Evolutionary conservation across 352 stramenopile genomes (phyloP).

Genomic region (Globisporangium alternatum): DNA sequence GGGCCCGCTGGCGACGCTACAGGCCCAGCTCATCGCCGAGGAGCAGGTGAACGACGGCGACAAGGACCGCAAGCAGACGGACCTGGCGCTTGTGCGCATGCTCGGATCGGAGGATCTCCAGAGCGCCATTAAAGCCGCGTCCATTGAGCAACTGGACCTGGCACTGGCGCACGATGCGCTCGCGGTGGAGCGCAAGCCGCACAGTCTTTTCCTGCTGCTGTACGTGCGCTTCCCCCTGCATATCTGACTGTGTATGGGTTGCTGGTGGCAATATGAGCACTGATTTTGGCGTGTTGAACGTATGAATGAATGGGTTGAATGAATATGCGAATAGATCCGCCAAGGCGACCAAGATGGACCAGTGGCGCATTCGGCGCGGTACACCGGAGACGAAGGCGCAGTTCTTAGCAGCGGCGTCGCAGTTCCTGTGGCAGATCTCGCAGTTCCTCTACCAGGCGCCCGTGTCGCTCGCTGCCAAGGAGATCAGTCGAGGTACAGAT

Average conservation of each 20-base stretch:
- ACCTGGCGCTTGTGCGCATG: conserved; percentile 38
- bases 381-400: conserved; percentile 22
- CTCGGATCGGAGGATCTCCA: conserved; percentile 47
- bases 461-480: conserved; percentile 42
- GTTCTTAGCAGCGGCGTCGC: conserved; percentile 20
- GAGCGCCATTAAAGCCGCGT: conserved; percentile 40
- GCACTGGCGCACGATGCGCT: conserved; percentile 52
- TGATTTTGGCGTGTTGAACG: not conserved
- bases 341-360: conserved; percentile 61
- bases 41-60: conserved; percentile 31
- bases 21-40: conserved; percentile 37
- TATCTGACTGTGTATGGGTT: not conserved
- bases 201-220: conserved; percentile 42
- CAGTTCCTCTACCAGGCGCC: conserved; percentile 54
- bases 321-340: conserved; percentile 22
- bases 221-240: conserved; percentile 18
- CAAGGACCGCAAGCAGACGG: conserved; percentile 45
- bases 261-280: not conserved
- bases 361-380: conserved; percentile 24
- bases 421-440: conserved; percentile 41
- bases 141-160: conserved; percentile 56
- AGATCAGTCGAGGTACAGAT: conserved; percentile 46
- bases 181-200: conserved; percentile 46
- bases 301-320: conserved; percentile 1
- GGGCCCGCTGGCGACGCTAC: conserved; percentile 52